These are phyloP conservation scores for Diversispora epigaea DNA, from an alignment of 192 early-diverging fungal species.

Conservation along the genomic window DNA sequence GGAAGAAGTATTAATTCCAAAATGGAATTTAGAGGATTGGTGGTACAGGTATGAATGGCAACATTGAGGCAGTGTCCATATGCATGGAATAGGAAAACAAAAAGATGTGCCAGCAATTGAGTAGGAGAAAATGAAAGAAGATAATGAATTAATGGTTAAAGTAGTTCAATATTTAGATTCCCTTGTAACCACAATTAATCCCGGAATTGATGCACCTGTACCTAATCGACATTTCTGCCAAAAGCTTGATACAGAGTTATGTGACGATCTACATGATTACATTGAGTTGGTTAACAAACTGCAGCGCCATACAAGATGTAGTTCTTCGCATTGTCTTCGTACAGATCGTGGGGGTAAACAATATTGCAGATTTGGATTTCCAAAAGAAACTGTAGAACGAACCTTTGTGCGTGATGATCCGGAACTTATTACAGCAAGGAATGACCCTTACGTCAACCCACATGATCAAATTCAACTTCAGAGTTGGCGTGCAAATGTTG, in stretches of 20 bases:
- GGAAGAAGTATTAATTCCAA: too few relatives aligned
- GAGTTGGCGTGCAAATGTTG: conserved; percentile 10
- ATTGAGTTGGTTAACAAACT: background rate
- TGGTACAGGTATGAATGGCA: background rate
- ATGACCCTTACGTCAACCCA: too few relatives aligned
- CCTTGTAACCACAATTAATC: conserved; percentile 12
- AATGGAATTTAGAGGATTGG: background rate
- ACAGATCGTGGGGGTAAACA: background rate
- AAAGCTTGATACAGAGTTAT: background rate
- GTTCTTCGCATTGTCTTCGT: background rate
- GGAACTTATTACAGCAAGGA: background rate
- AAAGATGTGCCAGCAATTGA: background rate
- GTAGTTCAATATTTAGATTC: background rate
- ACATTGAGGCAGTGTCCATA: background rate
- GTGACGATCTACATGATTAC: background rate
- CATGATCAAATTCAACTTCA: too few relatives aligned
- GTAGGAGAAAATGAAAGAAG: conserved; percentile 4
- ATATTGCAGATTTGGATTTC: background rate
- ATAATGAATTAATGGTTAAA: background rate
- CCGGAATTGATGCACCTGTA: background rate
- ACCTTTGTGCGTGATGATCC: background rate
- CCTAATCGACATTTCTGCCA: background rate
- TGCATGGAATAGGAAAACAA: background rate
- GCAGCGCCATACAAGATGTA: too few relatives aligned
- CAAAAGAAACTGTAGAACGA: background rate